phyloP scores from a whole-genome alignment of 106 monocot genomes.

The Hemerocallis citrina region DNA sequence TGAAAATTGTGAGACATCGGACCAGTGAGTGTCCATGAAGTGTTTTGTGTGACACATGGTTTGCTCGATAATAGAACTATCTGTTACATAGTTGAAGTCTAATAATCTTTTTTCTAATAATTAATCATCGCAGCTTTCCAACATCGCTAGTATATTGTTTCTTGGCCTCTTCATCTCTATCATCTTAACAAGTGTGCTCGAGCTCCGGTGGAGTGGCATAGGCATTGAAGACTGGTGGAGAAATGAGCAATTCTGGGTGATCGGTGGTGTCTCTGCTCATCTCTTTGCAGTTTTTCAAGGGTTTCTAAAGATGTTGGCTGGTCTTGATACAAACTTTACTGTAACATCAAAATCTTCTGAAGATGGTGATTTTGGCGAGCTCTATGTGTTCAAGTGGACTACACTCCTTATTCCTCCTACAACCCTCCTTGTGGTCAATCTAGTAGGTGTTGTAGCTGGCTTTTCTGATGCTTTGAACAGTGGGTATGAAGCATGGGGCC shows the following conservation, averaged over 20 bases:
- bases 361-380: constrained; percentile 55
- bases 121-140: constrained; percentile 43
- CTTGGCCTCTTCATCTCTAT: constrained; percentile 83
- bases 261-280: constrained; percentile 82
- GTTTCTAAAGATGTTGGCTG: constrained; percentile 72
- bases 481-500: constrained; percentile 84
- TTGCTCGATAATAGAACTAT: too few relatives aligned
- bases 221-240: constrained; percentile 94
- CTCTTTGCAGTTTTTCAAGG: constrained; percentile 95
- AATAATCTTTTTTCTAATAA: too few relatives aligned
- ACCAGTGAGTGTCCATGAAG: too few relatives aligned
- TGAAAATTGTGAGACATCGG: too few relatives aligned
- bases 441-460: constrained; percentile 77
- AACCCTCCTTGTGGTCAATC: constrained; percentile 58
- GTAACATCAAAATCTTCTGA: constrained; percentile 78
- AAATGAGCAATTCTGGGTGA: constrained; percentile 97
- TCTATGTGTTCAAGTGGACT: constrained; percentile 84
- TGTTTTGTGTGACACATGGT: too few relatives aligned
- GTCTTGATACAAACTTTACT: constrained; percentile 87
- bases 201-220: constrained; percentile 84
- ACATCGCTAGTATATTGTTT: constrained; percentile 68
- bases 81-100: too few relatives aligned
- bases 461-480: constrained; percentile 81
- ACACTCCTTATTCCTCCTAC: constrained; percentile 76
- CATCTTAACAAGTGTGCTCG: constrained; percentile 69